These are phyloP conservation scores for Ascochyta viciae-villosae DNA, from an alignment of 2,329 filamentous ascomycete species.

Conservation along the genomic window DNA sequence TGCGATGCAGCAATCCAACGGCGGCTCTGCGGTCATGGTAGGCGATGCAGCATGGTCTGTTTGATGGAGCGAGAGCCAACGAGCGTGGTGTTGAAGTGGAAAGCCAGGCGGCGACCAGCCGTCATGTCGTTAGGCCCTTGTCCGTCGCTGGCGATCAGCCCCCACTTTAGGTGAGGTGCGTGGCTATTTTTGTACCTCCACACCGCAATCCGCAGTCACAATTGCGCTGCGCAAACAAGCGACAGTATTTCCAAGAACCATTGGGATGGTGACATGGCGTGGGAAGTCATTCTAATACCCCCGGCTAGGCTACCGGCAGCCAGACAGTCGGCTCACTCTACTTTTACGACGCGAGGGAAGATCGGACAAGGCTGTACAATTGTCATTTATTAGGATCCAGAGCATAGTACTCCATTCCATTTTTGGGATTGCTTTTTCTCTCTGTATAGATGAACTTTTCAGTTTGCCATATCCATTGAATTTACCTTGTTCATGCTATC, in stretches of 20 bases:
- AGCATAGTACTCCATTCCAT: neutral
- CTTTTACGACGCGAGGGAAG: neutral
- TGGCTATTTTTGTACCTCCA: slow-evolving; percentile 15
- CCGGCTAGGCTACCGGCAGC: slow-evolving; percentile 4
- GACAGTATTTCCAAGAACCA: slow-evolving; percentile 2
- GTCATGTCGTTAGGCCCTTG: slow-evolving; percentile 4
- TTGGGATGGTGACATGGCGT: neutral
- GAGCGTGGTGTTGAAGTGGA: slow-evolving; percentile 4
- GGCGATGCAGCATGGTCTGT: slow-evolving; percentile 6
- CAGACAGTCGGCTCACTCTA: neutral
- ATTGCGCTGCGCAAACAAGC: neutral
- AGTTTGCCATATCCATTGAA: neutral
- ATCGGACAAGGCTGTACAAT: neutral
- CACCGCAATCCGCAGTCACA: slow-evolving; percentile 15
- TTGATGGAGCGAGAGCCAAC: slow-evolving; percentile 10
- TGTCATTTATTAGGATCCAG: neutral
- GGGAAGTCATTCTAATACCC: slow-evolving; percentile 1
- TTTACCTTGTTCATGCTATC: too few species aligned
- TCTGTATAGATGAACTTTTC: neutral
- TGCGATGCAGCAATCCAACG: neutral
- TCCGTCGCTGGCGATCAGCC: slow-evolving; percentile 12
- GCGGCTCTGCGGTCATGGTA: slow-evolving; percentile 12
- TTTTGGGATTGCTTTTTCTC: neutral
- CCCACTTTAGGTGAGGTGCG: slow-evolving; percentile 1
- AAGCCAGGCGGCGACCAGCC: slow-evolving; percentile 4